Conservation (phyloP, 225 moss, liverwort and hornwort genomes). For the Thuidium tamariscinum region DNA sequence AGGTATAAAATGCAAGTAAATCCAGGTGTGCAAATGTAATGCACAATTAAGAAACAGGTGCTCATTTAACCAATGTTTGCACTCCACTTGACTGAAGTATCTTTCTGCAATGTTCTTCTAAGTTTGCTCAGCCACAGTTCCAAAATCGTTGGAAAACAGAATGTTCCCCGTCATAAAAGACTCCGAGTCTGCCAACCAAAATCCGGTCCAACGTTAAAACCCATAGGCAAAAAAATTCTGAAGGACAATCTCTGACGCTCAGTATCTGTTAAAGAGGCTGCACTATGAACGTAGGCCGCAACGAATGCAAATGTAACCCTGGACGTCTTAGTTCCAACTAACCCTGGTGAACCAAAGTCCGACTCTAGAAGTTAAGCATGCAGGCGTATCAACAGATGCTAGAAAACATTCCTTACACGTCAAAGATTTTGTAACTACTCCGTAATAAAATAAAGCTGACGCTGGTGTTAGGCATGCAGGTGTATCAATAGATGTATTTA, state of each 20-base stretch:
- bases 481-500: neutral
- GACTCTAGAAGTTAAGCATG: neutral
- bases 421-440: neutral
- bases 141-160: conserved; percentile 52
- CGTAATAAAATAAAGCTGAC: neutral
- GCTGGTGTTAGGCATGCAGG: neutral
- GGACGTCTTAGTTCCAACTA: neutral
- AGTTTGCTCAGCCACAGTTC: conserved; percentile 5
- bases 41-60: neutral
- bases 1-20: neutral
- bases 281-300: neutral
- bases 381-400: neutral
- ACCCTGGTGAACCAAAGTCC: neutral
- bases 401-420: neutral
- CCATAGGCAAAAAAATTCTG: neutral
- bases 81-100: neutral
- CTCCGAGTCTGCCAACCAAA: conserved; percentile 52
- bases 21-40: neutral
- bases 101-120: neutral
- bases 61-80: neutral
- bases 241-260: neutral
- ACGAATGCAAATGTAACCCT: neutral
- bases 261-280: neutral
- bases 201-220: neutral
- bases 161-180: conserved; percentile 72